These are phyloP conservation scores for Fusarium pseudograminearum DNA, from an alignment of 2,329 filamentous ascomycete genomes.

Conservation along the genomic window DNA sequence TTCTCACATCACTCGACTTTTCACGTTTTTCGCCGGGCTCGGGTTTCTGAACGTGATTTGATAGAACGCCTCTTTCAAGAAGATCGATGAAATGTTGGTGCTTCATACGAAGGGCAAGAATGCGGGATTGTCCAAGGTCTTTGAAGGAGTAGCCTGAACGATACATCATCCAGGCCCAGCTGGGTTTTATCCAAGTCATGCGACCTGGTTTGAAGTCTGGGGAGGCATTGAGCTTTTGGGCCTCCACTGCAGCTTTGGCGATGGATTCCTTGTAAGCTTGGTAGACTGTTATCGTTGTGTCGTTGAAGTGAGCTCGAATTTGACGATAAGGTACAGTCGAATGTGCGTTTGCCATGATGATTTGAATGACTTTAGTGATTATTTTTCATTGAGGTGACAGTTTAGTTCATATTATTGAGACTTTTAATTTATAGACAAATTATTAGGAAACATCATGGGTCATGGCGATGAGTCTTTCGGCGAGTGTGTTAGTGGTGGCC, in stretches of 20 bases:
- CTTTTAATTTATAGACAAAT: neutral
- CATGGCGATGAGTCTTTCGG: slow-evolving; percentile 35
- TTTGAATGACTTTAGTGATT: neutral
- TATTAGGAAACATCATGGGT: neutral
- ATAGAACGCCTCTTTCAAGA: slow-evolving; percentile 54
- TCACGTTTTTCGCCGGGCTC: slow-evolving; percentile 36
- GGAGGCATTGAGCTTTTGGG: slow-evolving; percentile 65
- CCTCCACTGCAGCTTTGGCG: slow-evolving; percentile 62
- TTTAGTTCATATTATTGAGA: no score
- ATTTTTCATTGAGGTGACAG: neutral
- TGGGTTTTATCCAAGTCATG: slow-evolving; percentile 76
- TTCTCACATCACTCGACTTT: slow-evolving; percentile 57
- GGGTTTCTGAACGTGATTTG: slow-evolving; percentile 42
- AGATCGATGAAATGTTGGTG: slow-evolving; percentile 63
- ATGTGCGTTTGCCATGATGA: slow-evolving; percentile 33
- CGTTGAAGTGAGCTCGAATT: slow-evolving; percentile 65
- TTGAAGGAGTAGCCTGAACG: slow-evolving; percentile 71
- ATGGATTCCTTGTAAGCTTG: slow-evolving; percentile 69
- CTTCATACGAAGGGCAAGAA: slow-evolving; percentile 68
- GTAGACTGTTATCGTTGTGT: slow-evolving; percentile 69
- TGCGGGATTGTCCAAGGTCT: slow-evolving; percentile 64
- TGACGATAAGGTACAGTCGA: slow-evolving; percentile 56
- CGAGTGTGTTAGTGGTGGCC: slow-evolving; percentile 20
- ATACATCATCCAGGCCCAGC: slow-evolving; percentile 74
- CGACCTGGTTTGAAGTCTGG: slow-evolving; percentile 64